Evolutionary conservation across 169 alveolate species (phyloP).

Genomic region (Theileria annulata): DNA sequence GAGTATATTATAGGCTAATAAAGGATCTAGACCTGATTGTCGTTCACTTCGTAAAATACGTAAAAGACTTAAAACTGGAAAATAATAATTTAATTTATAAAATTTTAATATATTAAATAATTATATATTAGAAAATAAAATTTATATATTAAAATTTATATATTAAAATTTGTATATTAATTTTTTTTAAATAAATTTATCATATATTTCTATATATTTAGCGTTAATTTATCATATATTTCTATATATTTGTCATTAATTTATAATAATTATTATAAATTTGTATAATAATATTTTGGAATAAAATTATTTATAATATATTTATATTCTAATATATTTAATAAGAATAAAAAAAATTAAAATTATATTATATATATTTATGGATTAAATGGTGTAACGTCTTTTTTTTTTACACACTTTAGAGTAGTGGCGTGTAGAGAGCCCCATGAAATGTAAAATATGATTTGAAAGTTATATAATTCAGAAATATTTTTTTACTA

Average conservation of each 20-base stretch:
- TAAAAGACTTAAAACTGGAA: conserved; percentile 64
- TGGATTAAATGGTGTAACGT: not conserved
- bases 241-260: no score
- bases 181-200: no score
- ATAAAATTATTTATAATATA: no score
- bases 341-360: no score
- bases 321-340: no score
- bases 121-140: not conserved
- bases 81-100: conserved; percentile 10
- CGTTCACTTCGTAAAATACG: conserved; percentile 58
- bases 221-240: no score
- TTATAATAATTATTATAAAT: no score
- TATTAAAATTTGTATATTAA: not conserved
- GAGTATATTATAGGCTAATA: conserved; percentile 42
- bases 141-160: not conserved
- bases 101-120: not conserved
- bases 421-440: not conserved
- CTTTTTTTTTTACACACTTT: not conserved
- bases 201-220: no score
- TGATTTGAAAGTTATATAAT: not conserved
- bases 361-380: no score
- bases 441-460: not conserved
- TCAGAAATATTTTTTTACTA: not conserved
- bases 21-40: conserved; percentile 66
- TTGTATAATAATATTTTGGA: no score